Conservation (phyloP, 2,329 filamentous ascomycete genomes). For the Colletotrichum gigasporum region DNA sequence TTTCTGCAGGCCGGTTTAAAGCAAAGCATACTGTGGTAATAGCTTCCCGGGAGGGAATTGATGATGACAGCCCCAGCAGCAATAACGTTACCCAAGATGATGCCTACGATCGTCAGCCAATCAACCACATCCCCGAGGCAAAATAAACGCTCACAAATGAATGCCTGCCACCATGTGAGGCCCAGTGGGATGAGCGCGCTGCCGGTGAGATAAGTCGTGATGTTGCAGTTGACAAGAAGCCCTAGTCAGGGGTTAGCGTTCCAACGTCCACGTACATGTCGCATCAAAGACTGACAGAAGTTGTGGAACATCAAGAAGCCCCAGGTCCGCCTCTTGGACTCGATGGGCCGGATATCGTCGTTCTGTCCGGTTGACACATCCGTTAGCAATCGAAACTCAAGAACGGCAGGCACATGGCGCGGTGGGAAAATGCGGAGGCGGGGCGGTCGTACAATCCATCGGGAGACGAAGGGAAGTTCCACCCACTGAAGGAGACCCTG, state of each 20-base stretch:
- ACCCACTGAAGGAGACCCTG: constrained; percentile 36
- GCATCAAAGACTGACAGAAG: constrained; percentile 44
- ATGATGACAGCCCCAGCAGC: constrained; percentile 49
- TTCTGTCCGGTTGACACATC: constrained; percentile 42
- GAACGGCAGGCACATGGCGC: background rate
- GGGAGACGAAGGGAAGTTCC: constrained; percentile 42
- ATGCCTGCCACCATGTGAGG: constrained; percentile 52
- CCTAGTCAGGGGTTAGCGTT: constrained; percentile 38
- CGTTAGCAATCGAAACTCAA: background rate
- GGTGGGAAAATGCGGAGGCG: constrained; percentile 3
- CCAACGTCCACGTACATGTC: too few relatives aligned
- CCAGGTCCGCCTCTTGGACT: constrained; percentile 53
- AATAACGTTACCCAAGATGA: constrained; percentile 49
- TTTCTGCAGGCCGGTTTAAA: too few relatives aligned
- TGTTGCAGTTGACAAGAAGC: constrained; percentile 58
- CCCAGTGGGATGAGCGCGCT: constrained; percentile 52
- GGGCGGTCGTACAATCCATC: constrained; percentile 41
- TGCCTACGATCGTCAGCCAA: constrained; percentile 32
- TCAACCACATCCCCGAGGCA: background rate
- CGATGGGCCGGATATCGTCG: constrained; percentile 60
- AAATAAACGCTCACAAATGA: constrained; percentile 43
- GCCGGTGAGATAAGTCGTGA: constrained; percentile 51
- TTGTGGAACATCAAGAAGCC: constrained; percentile 53
- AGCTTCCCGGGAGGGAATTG: constrained; percentile 53
- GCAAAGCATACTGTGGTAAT: constrained; percentile 48